Percentiles rank a stretch among this genome's conserved stretches.
Conservation (phyloP, 225 moss, liverwort and hornwort genomes). For the Antitrichia curtipendula region DNA sequence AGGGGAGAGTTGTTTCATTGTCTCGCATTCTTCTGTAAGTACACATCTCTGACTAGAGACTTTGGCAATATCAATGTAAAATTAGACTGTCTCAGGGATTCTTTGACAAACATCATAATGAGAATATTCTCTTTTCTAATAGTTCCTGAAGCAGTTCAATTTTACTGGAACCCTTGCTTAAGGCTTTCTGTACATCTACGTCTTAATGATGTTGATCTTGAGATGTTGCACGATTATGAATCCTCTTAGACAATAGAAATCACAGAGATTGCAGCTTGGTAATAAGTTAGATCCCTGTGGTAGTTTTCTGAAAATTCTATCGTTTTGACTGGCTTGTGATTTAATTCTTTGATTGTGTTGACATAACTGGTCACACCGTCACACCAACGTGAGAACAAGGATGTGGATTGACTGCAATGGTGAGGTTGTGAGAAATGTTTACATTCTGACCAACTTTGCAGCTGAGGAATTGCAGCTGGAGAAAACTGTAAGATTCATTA, state of each 20-base stretch:
- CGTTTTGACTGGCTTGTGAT: background rate
- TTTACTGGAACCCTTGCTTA: background rate
- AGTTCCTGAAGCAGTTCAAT: background rate
- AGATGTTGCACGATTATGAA: background rate
- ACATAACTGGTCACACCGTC: background rate
- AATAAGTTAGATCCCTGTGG: background rate
- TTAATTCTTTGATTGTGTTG: background rate
- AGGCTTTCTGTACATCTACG: background rate
- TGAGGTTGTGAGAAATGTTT: background rate
- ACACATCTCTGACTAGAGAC: background rate
- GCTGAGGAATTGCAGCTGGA: background rate
- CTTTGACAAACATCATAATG: background rate
- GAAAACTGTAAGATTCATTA: background rate
- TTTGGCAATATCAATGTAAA: background rate
- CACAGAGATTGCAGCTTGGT: background rate
- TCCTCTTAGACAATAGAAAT: background rate
- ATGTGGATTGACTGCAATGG: background rate
- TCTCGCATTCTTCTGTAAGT: constrained; percentile 6
- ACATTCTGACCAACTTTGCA: background rate
- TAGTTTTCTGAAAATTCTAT: background rate
- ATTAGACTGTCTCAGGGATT: background rate
- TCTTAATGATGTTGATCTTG: background rate
- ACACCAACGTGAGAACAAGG: background rate
- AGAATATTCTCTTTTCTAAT: background rate
- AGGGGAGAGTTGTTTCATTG: background rate